Evolutionary conservation across 305 asterid genomes (phyloP), one percentile per base, ranked within the genome.

Genomic region (Solanum chacoense): DNA sequence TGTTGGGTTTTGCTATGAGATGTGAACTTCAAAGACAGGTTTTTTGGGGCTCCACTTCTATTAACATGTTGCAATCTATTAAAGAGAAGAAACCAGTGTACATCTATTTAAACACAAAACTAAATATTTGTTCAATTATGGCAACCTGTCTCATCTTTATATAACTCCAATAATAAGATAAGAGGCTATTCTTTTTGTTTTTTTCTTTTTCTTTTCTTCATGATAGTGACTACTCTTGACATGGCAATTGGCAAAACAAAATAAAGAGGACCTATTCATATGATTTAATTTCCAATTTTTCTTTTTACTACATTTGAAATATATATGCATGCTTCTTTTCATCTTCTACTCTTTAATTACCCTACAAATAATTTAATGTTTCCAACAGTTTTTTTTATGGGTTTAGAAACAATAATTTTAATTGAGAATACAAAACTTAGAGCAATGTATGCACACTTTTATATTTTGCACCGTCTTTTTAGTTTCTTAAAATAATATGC

Each of bases 151-250:
- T 81, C 71, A 80, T 40, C 85, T 40, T 80, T 40, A 38, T 26
- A 38, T 38, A 16, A 40, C 12, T 38, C 85, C 85, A 79, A 79
- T 79, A n/a, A 77, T 79, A n/a, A 77, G 34, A 50, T 32, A 37
- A 36, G 86, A 37, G 20, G 26, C 65, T 28, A 45, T 34, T 86
- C 76, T 87, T 59, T 73, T 32, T 83, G 55, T 22, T 31, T 84
- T 55, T 11, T 75, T 18, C 7, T 59, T 76, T 50, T 78, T 50
- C 65, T 78, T 72, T 72, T 36, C 55, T 35, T n/a, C 34, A 81
- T 42, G 93, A 93, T 80, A 85, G 89, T 59, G 94, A 93, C 92
- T 65, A 45, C 71, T 86, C 93, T 72, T 90, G 85, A 38, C 84
- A 87, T 80, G 90, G 87, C 90, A 89, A 89, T 85, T 80, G 90